A percentile compares a stretch with the other conserved stretches of the same genome.
Evolutionary conservation across 345 rosid species (phyloP).

Genomic region (Arabidopsis suecica): DNA sequence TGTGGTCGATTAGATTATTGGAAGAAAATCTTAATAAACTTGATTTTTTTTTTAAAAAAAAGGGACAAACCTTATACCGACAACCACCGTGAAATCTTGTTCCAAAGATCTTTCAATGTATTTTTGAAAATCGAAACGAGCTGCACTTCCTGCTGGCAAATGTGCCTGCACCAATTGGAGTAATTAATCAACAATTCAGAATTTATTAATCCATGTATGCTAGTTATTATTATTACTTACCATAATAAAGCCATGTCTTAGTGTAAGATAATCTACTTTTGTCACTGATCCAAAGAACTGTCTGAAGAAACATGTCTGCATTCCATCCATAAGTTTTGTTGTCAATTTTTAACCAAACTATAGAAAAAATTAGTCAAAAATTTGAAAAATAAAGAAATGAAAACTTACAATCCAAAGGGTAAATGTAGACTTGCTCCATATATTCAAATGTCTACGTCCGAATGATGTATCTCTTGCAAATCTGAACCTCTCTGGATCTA

Average conservation of each 20-base stretch:
- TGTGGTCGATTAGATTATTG: neutral
- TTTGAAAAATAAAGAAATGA: neutral
- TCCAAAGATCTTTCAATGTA: slow-evolving; percentile 87
- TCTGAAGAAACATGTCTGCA: slow-evolving; percentile 90
- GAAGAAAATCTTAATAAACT: neutral
- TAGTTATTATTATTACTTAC: slow-evolving; percentile 45
- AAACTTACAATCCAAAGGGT: slow-evolving; percentile 85
- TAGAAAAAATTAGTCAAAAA: neutral
- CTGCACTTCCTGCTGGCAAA: slow-evolving; percentile 73
- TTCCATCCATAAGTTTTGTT: slow-evolving; percentile 8
- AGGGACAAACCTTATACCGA: slow-evolving; percentile 72
- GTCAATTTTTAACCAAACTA: neutral
- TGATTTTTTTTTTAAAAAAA: neutral
- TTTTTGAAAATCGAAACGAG: slow-evolving; percentile 76
- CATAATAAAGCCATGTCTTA: slow-evolving; percentile 90
- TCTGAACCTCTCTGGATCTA: slow-evolving; percentile 97
- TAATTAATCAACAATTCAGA: neutral
- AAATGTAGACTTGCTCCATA: slow-evolving; percentile 74
- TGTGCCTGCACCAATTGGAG: slow-evolving; percentile 67
- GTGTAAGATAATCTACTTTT: slow-evolving; percentile 81
- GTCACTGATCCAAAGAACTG: slow-evolving; percentile 89
- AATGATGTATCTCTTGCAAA: slow-evolving; percentile 95
- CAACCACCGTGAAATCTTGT: slow-evolving; percentile 85
- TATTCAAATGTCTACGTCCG: slow-evolving; percentile 77
- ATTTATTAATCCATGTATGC: neutral